Evolutionary conservation across 2,329 filamentous ascomycete genomes (phyloP).

Genomic region (Pseudogymnoascus sp.): DNA sequence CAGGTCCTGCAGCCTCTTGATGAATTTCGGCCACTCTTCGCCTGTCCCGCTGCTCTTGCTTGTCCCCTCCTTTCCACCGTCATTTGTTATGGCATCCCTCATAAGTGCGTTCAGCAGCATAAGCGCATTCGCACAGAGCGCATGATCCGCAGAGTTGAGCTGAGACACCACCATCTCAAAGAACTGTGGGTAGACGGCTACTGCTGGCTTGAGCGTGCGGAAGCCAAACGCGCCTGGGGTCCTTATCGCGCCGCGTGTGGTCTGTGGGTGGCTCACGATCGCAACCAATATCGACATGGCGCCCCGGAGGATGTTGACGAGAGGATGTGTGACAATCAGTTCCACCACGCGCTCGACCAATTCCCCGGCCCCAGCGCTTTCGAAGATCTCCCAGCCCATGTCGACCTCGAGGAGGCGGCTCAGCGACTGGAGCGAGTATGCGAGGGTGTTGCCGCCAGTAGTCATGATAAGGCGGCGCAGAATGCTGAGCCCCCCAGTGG

Average conservation of each 20-base stretch:
- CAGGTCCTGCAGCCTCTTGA: constrained; percentile 86
- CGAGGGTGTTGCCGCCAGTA: constrained; percentile 85
- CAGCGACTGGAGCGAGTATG: constrained; percentile 87
- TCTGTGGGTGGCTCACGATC: constrained; percentile 79
- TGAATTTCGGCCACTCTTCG: constrained; percentile 90
- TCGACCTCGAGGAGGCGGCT: constrained; percentile 86
- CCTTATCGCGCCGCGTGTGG: constrained; percentile 37
- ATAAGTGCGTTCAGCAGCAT: constrained; percentile 95
- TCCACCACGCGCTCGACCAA: constrained; percentile 75
- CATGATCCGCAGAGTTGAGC: constrained; percentile 88
- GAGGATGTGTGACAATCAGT: constrained; percentile 85
- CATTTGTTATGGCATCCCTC: constrained; percentile 75
- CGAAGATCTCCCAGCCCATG: constrained; percentile 92
- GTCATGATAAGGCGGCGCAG: constrained; percentile 77
- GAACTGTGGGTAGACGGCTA: constrained; percentile 87
- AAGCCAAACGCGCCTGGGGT: constrained; percentile 69
- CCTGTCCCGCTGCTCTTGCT: constrained; percentile 32
- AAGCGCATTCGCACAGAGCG: constrained; percentile 87
- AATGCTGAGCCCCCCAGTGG: constrained; percentile 74
- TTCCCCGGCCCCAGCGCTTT: constrained; percentile 54
- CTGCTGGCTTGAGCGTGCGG: constrained; percentile 81
- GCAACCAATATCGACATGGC: constrained; percentile 95
- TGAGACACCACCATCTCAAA: constrained; percentile 89
- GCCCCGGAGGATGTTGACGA: constrained; percentile 94
- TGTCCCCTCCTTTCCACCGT: constrained; percentile 31